A percentile compares a stretch with the other conserved stretches of the same genome.
Evolutionary conservation across 495 filamentous ascomycete genomes (phyloP).

Genomic region (Aspergillus bridgeri): DNA sequence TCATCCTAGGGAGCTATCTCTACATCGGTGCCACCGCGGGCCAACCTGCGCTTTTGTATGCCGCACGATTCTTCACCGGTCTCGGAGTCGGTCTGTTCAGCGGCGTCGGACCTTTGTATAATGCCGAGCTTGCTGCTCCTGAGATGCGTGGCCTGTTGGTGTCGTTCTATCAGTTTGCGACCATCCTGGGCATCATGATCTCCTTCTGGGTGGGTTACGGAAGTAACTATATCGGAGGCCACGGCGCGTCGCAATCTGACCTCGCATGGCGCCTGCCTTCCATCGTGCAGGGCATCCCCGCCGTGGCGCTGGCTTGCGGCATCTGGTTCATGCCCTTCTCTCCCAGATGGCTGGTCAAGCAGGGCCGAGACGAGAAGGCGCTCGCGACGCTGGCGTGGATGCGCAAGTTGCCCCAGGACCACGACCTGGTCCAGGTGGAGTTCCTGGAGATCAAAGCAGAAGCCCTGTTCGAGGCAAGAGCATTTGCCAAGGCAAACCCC

Average conservation of each 20-base stretch:
- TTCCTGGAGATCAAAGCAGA: constrained; percentile 44
- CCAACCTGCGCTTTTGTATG: constrained; percentile 58
- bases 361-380: constrained; percentile 49
- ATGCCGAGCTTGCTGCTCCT: constrained; percentile 71
- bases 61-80: constrained; percentile 66
- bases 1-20: constrained; percentile 57
- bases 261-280: constrained; percentile 49
- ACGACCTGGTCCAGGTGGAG: constrained; percentile 42
- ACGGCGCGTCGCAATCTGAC: constrained; percentile 33
- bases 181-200: constrained; percentile 69
- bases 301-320: constrained; percentile 39
- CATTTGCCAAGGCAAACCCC: constrained; percentile 35
- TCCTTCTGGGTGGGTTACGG: constrained; percentile 74
- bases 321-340: constrained; percentile 47
- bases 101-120: constrained; percentile 62
- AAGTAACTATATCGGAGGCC: constrained; percentile 40
- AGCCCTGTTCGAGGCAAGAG: constrained; percentile 37
- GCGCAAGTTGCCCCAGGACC: constrained; percentile 35
- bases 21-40: constrained; percentile 49
- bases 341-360: constrained; percentile 46
- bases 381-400: constrained; percentile 45
- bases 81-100: constrained; percentile 61
- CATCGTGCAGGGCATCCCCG: constrained; percentile 47
- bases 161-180: constrained; percentile 76
- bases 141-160: constrained; percentile 73